Evolutionary conservation across 306 rosid species (phyloP).

Genomic region (Prunus mume): DNA sequence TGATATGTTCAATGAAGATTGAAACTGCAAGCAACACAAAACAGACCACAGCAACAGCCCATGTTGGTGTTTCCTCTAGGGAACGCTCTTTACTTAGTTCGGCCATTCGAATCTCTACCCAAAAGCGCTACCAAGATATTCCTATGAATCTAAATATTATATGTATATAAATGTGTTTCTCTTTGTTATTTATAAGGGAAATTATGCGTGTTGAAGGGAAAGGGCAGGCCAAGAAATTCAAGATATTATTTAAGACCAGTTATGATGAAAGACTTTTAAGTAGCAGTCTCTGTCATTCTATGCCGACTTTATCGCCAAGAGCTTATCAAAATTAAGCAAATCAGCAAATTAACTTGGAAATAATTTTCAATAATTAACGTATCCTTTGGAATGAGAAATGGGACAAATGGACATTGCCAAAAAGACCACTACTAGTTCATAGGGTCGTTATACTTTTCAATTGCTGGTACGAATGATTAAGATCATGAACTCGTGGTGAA

Average conservation of each 20-base stretch:
- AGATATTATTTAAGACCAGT: neutral
- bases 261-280: neutral
- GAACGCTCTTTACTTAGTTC: conserved; percentile 23
- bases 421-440: neutral
- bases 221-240: neutral
- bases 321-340: neutral
- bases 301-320: neutral
- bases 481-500: neutral
- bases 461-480: neutral
- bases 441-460: neutral
- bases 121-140: neutral
- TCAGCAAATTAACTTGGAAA: neutral
- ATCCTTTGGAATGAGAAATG: neutral
- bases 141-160: neutral
- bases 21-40: conserved; percentile 57
- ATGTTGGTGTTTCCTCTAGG: conserved; percentile 58
- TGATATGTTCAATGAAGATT: conserved; percentile 49
- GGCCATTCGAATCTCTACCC: neutral
- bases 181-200: neutral
- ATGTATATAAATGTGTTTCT: neutral
- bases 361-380: too few relatives aligned
- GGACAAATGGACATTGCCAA: neutral
- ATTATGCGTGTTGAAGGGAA: neutral
- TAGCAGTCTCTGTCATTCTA: neutral
- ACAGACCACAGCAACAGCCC: conserved; percentile 75